Percentiles rank a stretch among this genome's conserved stretches.
phyloP scores from a whole-genome alignment of 108 stramenopile genomes.

The Skeletonema tropicum region DNA sequence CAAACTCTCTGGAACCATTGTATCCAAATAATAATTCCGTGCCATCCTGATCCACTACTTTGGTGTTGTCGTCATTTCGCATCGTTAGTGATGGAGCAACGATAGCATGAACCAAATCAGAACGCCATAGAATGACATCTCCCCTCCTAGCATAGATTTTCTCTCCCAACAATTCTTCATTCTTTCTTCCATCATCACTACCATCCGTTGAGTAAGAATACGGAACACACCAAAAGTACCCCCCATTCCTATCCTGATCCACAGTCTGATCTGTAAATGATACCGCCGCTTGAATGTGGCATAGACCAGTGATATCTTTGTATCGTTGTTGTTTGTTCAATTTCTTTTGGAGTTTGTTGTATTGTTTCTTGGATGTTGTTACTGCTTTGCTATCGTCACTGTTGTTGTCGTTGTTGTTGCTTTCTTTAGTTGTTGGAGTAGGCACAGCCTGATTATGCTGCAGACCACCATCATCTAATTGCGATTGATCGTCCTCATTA shows the following conservation, averaged over 20 bases:
- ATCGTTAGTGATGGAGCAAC: neutral
- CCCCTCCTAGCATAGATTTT: slow-evolving; percentile 51
- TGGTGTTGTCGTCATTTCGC: neutral
- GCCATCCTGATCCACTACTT: neutral
- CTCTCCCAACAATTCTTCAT: too few relatives aligned
- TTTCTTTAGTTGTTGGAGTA: neutral
- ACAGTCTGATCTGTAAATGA: slow-evolving; percentile 54
- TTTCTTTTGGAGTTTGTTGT: slow-evolving; percentile 13
- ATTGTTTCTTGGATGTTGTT: slow-evolving; percentile 17
- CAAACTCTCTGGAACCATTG: slow-evolving; percentile 29
- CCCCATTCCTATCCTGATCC: slow-evolving; percentile 33
- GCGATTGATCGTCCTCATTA: too few relatives aligned
- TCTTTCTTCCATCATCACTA: too few relatives aligned
- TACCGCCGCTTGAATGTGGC: slow-evolving; percentile 49
- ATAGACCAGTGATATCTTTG: slow-evolving; percentile 42
- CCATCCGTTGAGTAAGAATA: slow-evolving; percentile 26
- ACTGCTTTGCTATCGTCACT: neutral
- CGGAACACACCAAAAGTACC: slow-evolving; percentile 54
- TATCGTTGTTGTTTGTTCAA: slow-evolving; percentile 30
- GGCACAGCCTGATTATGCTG: slow-evolving; percentile 49
- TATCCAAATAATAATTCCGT: neutral
- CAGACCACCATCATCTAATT: neutral
- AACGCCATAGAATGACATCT: slow-evolving; percentile 74
- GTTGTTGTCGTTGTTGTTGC: neutral
- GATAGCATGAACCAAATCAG: slow-evolving; percentile 49